These are phyloP conservation scores for Ophiostoma montium DNA, from an alignment of 2,329 filamentous ascomycete species.

Conservation along the genomic window DNA sequence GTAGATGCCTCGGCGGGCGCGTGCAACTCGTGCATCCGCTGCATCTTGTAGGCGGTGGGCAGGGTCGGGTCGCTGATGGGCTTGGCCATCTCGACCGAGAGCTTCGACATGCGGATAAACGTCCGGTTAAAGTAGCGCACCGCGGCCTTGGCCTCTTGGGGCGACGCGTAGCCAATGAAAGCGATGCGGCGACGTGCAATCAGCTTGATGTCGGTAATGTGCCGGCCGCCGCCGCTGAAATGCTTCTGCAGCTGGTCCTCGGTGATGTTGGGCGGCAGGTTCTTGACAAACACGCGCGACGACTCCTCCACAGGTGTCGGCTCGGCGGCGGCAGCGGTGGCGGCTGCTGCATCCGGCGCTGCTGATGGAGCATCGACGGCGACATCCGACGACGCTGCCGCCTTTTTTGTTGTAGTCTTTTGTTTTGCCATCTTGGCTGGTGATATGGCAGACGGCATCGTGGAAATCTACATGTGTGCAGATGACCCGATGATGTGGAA, in stretches of 20 bases:
- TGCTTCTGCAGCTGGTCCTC: constrained; percentile 81
- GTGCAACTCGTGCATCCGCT: constrained; percentile 7
- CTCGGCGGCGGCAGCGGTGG: background rate
- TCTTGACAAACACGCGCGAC: constrained; percentile 66
- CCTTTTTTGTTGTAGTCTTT: constrained; percentile 1
- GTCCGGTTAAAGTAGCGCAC: constrained; percentile 92
- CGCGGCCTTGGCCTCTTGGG: constrained; percentile 66
- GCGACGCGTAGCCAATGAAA: constrained; percentile 83
- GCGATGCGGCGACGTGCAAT: constrained; percentile 83
- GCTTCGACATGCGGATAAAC: constrained; percentile 91
- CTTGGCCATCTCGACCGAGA: constrained; percentile 75
- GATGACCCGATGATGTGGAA: background rate
- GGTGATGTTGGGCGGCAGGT: constrained; percentile 71
- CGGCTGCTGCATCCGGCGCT: no score
- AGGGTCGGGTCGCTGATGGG: constrained; percentile 38
- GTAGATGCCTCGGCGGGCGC: background rate
- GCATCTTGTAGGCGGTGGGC: constrained; percentile 14
- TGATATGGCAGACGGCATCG: constrained; percentile 9
- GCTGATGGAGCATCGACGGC: background rate
- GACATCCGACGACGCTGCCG: background rate
- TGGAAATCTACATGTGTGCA: constrained; percentile 3
- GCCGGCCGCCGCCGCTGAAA: constrained; percentile 57
- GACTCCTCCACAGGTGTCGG: constrained; percentile 23
- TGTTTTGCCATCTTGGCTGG: constrained; percentile 4
- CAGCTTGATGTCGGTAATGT: constrained; percentile 84